A percentile compares a stretch with the other conserved stretches of the same genome.
phyloP scores from a whole-genome alignment of 495 filamentous ascomycete genomes.

The Penicillium verhagenii region DNA sequence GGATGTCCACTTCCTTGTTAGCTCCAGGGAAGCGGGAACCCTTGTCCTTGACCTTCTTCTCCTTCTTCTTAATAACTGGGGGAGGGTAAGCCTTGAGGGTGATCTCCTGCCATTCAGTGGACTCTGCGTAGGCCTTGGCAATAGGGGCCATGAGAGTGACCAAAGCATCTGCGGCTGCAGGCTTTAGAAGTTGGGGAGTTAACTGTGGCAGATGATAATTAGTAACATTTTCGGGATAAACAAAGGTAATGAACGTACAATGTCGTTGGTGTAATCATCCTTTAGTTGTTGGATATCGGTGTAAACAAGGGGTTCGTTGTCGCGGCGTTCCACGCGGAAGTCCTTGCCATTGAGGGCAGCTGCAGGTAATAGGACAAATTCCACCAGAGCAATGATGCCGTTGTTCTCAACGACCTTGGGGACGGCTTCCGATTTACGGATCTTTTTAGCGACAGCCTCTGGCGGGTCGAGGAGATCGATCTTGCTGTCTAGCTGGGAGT shows the following conservation, averaged over 20 bases:
- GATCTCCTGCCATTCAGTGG: conserved; percentile 77
- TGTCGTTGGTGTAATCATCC: conserved; percentile 75
- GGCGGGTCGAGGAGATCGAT: conserved; percentile 84
- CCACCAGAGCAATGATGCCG: conserved; percentile 77
- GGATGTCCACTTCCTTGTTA: conserved; percentile 31
- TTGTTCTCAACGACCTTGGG: conserved; percentile 80
- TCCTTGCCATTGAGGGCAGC: conserved; percentile 39
- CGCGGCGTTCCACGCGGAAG: conserved; percentile 39
- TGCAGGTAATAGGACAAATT: conserved; percentile 79
- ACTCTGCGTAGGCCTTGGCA: conserved; percentile 64
- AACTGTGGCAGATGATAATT: conserved; percentile 53
- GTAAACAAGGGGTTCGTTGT: conserved; percentile 73
- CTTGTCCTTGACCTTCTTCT: conserved; percentile 79
- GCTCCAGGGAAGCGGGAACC: conserved; percentile 63
- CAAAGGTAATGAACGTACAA: conserved; percentile 52
- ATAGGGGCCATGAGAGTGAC: conserved; percentile 73
- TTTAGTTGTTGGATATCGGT: conserved; percentile 66
- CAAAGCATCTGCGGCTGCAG: conserved; percentile 69
- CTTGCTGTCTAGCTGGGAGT: conserved; percentile 48
- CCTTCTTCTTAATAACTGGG: conserved; percentile 61
- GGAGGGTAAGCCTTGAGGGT: conserved; percentile 80
- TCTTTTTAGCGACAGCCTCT: conserved; percentile 66
- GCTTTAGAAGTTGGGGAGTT: conserved; percentile 81
- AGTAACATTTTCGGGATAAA: conserved; percentile 35
- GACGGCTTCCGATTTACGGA: conserved; percentile 75